A percentile compares a stretch with the other conserved stretches of the same genome.
phyloP scores from a whole-genome alignment of 176 grass and related monocot species.

The Raddia distichophylla region DNA sequence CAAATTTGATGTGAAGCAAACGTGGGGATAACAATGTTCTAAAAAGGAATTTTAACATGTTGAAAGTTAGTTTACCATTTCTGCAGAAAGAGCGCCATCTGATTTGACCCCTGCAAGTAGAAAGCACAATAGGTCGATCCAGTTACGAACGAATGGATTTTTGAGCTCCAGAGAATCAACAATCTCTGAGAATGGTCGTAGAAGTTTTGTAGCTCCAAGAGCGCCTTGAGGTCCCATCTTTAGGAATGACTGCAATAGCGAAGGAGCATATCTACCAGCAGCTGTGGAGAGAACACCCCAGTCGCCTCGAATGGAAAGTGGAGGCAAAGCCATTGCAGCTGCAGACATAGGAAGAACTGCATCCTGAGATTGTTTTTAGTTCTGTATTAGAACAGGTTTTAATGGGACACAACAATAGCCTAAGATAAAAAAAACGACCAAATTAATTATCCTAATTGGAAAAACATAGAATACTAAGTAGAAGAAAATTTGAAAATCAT shows the following conservation, averaged over 20 bases:
- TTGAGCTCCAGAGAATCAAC: conserved; percentile 79
- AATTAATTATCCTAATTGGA: too few species aligned
- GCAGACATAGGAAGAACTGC: conserved; percentile 88
- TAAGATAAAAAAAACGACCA: not conserved
- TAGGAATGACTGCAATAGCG: conserved; percentile 88
- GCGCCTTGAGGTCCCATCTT: conserved; percentile 90
- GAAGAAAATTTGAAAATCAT: not conserved
- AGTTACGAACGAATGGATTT: conserved; percentile 86
- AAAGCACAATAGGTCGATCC: conserved; percentile 94
- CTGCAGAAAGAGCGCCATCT: conserved; percentile 81
- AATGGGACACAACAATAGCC: conserved; percentile 5
- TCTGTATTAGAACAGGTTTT: conserved; percentile 26
- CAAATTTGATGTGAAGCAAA: not conserved
- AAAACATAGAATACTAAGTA: too few species aligned
- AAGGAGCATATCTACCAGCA: conserved; percentile 78
- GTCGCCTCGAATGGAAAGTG: conserved; percentile 92
- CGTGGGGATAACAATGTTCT: not conserved
- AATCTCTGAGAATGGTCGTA: conserved; percentile 86
- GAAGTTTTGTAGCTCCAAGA: conserved; percentile 81
- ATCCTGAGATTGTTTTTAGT: conserved; percentile 58
- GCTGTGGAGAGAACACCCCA: conserved; percentile 76
- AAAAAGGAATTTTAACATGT: conserved; percentile 15
- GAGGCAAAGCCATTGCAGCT: conserved; percentile 92
- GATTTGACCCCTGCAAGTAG: conserved; percentile 96
- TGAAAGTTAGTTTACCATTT: conserved; percentile 76